phyloP scores from a whole-genome alignment of 106 monocot species.

The Gastrodia elata region DNA sequence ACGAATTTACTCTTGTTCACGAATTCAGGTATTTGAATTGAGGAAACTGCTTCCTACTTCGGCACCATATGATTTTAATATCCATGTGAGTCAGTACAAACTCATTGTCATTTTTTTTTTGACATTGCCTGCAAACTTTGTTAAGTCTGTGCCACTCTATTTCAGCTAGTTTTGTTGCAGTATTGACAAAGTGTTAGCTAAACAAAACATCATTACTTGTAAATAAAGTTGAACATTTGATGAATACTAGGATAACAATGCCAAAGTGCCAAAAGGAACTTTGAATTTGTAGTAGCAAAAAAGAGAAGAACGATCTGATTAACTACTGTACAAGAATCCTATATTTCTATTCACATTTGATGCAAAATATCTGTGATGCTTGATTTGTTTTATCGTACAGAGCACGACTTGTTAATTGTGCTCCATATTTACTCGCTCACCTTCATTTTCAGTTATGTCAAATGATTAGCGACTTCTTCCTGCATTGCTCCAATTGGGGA shows the following conservation, averaged over 20 bases:
- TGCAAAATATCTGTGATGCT: not conserved
- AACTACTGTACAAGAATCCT: not conserved
- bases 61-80: conserved; percentile 74
- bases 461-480: not conserved
- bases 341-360: not conserved
- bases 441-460: not conserved
- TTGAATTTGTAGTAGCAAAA: not conserved
- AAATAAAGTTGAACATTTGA: not conserved
- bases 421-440: not conserved
- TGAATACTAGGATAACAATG: not conserved
- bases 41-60: conserved; percentile 82
- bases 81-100: conserved; percentile 53
- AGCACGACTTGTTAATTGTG: not conserved
- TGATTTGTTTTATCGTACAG: not conserved
- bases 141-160: not conserved
- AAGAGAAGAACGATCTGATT: not conserved
- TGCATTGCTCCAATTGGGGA: not conserved
- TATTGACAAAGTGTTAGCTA: not conserved
- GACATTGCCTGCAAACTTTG: not conserved
- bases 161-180: not conserved
- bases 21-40: conserved; percentile 60
- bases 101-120: not conserved
- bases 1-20: not conserved
- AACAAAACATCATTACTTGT: not conserved
- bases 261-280: not conserved